Evolutionary conservation across 768 basidiomycete genomes (phyloP).

Genomic region (Mycena belliarum): DNA sequence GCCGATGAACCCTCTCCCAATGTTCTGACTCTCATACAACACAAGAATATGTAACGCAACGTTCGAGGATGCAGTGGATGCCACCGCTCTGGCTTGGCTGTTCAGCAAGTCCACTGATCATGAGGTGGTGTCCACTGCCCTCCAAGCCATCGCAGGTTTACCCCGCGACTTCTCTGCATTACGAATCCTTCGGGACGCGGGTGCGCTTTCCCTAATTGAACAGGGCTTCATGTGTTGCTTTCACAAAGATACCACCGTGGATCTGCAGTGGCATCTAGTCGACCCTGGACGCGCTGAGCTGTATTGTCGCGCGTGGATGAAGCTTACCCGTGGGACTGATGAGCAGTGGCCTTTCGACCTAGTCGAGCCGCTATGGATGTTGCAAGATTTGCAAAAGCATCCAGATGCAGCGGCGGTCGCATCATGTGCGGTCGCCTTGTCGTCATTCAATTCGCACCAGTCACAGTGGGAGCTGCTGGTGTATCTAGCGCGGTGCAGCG

Average conservation of each 20-base stretch:
- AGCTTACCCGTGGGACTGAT: constrained; percentile 36
- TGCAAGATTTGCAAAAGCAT: constrained; percentile 31
- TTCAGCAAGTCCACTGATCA: constrained; percentile 36
- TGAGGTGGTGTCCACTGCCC: constrained; percentile 30
- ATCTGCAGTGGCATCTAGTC: constrained; percentile 37
- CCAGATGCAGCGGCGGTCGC: constrained; percentile 37
- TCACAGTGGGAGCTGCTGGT: constrained; percentile 38
- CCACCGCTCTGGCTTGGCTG: constrained; percentile 39
- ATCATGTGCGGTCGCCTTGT: constrained; percentile 36
- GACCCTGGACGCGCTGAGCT: constrained; percentile 36
- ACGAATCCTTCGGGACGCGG: constrained; percentile 37
- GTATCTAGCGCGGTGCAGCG: constrained; percentile 33
- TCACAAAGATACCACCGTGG: constrained; percentile 38
- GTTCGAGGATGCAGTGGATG: constrained; percentile 37
- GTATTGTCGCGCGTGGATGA: constrained; percentile 44
- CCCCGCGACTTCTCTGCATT: constrained; percentile 40
- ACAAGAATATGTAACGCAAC: constrained; percentile 1
- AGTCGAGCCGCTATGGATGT: constrained; percentile 34
- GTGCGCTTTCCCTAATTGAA: constrained; percentile 34
- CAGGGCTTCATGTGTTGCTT: constrained; percentile 40
- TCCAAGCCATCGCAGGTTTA: constrained; percentile 41
- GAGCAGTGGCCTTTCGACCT: constrained; percentile 38
- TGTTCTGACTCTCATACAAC: not conserved
- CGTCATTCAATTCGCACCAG: constrained; percentile 35
- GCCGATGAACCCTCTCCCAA: not conserved